These are phyloP conservation scores for Chrysanthemum seticuspe DNA, from an alignment of 129 eudicot species.

Conservation along the genomic window DNA sequence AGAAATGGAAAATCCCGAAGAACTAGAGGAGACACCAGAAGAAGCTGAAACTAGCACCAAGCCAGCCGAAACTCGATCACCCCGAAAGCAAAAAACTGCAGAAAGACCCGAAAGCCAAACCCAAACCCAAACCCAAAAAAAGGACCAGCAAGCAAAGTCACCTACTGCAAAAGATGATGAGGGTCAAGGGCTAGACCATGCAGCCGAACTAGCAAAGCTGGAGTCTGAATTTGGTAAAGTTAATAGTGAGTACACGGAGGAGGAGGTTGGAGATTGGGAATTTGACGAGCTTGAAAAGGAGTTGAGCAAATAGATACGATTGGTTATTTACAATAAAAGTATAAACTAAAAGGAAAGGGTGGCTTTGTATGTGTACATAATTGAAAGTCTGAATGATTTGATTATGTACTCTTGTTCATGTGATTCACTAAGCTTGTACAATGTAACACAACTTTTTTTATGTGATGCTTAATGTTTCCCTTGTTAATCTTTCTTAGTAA, in stretches of 20 bases:
- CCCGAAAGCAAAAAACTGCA: conserved; percentile 23
- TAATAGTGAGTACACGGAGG: conserved; percentile 60
- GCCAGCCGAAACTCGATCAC: conserved; percentile 35
- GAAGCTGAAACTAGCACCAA: conserved; percentile 41
- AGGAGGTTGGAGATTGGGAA: conserved; percentile 91
- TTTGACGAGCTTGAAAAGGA: conserved; percentile 94
- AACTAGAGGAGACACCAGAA: conserved; percentile 35
- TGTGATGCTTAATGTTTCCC: conserved; percentile 22
- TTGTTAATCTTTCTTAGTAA: not conserved
- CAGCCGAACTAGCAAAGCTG: conserved; percentile 76
- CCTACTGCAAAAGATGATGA: conserved; percentile 43
- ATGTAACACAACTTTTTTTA: conserved; percentile 23
- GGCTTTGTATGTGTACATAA: conserved; percentile 34
- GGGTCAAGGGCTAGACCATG: conserved; percentile 55
- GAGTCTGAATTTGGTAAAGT: conserved; percentile 90
- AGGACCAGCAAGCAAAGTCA: conserved; percentile 32
- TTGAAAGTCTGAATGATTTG: conserved; percentile 25
- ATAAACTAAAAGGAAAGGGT: conserved; percentile 12
- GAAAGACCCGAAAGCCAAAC: conserved; percentile 6
- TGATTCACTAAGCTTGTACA: conserved; percentile 30
- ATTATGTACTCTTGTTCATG: conserved; percentile 22
- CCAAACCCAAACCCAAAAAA: conserved; percentile 15
- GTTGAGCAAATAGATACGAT: conserved; percentile 39
- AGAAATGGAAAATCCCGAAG: conserved; percentile 65
- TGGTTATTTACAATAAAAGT: conserved; percentile 17